Evolutionary conservation across 2,329 filamentous ascomycete species (phyloP), one percentile per base, ranked within the genome.

Genomic region (Fusarium pilosicola): DNA sequence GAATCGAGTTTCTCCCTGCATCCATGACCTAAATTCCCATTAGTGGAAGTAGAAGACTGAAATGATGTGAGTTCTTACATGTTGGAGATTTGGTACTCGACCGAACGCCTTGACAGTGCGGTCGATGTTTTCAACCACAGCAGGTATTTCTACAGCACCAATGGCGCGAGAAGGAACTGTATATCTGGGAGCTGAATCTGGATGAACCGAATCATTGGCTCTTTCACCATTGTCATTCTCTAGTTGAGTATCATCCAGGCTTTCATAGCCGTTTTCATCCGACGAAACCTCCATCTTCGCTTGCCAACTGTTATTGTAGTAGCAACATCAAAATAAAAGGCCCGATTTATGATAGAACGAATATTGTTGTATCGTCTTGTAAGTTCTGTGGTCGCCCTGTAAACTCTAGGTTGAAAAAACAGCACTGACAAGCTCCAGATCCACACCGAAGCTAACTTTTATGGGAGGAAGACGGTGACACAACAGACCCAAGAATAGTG

Each of bases 1-100:
- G 92, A 17, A 90, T 83, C 2, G 87, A 87, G 62, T 85, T 85
- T 48, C 87, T 85, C 6, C 83, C 81, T 15, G 86, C 82, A 60
- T 88, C 85, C 58, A 88, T 77, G 15, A 86, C 81, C 86, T 88
- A 86, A 67, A 52, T 38, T 39, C 6, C 17, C 20, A 22, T 48
- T 46, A 45, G 67, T 60, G 42, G 65, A 52, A 20, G 22, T 28
- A 49, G 20, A 3, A 24, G 44, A 34, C 6, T 38, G 38, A 11
- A 54, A 10, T 38, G 17, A n/a, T 6, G 18, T 36, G 15, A n/a
- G 41, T 9, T 73, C 82, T 68, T 75, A 84, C 84, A 77, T 85
- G 81, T 17, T 81, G 78, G 39, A 85, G 76, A 17, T 81, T 79
- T 7, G 82, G 78, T 20, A 80, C 78, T 49, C 83, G 79, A 4